Evolutionary conservation across 2,329 filamentous ascomycete genomes (phyloP).

Genomic region (Hyphodiscus sp.): DNA sequence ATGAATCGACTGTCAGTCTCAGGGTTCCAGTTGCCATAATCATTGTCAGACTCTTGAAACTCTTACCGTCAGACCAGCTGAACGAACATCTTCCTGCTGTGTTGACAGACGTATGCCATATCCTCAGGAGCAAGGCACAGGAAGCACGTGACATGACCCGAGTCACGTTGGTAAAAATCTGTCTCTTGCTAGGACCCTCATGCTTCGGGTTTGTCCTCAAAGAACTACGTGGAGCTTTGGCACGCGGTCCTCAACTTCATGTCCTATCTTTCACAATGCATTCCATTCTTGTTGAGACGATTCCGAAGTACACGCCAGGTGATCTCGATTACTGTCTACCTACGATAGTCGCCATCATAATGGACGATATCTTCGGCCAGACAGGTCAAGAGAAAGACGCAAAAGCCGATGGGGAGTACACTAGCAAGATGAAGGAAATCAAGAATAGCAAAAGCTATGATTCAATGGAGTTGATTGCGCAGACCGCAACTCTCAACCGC

Average conservation of each 20-base stretch:
- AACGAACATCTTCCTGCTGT: conserved; percentile 72
- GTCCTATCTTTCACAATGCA: conserved; percentile 94
- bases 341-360: conserved; percentile 74
- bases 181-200: conserved; percentile 68
- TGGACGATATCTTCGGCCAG: conserved; percentile 95
- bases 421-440: conserved; percentile 92
- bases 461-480: conserved; percentile 88
- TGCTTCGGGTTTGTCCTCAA: conserved; percentile 93
- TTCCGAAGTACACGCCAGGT: conserved; percentile 68
- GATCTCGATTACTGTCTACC: conserved; percentile 83
- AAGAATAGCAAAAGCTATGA: conserved; percentile 98
- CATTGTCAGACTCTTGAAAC: conserved; percentile 76
- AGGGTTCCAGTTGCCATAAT: conserved; percentile 87
- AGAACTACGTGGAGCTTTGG: conserved; percentile 76
- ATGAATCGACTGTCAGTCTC: conserved; percentile 88
- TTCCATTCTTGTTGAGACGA: conserved; percentile 72
- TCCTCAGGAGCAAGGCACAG: conserved; percentile 80
- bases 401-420: conserved; percentile 63
- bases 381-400: conserved; percentile 95
- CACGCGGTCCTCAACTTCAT: conserved; percentile 85
- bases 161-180: conserved; percentile 80
- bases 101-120: conserved; percentile 86
- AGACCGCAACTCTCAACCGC: conserved; percentile 67
- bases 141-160: conserved; percentile 88
- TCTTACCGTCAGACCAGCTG: conserved; percentile 69